Evolutionary conservation across 345 rosid genomes (phyloP), one percentile per base, ranked within the genome.

Genomic region (thale cress (Arabidopsis thaliana)): DNA sequence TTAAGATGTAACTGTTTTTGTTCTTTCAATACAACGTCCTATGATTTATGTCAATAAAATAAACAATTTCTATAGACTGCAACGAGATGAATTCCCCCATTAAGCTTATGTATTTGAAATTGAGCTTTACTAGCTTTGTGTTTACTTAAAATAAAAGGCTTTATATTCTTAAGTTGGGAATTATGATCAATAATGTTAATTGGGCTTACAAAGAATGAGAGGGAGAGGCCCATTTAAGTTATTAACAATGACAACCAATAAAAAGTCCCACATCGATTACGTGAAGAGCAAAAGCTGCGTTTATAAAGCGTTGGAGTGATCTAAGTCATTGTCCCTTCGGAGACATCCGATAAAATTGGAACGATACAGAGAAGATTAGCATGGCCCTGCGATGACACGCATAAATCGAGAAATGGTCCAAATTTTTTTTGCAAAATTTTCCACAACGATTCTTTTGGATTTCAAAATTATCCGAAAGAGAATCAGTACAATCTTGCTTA

Each of bases 331-430:
- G 50, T 46, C 50, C 50, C 50, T 6, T n/a, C 50, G 50, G 51
- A 24, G 24, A 46, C 51, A 46, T 46, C 51, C 24, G 23, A 16
- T 46, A 46, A 46, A 46, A 16, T 46, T 46, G 51, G 24, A 48
- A 16, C 51, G 51, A 44, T 44, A 44, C 48, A 44, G 48, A 44
- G 48, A 44, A 44, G 48, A 44, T 44, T 44, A 44, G 48, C 48
- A 42, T 42, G 46, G 46, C 46, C 46, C 46, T 42, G 46, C 46
- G 46, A 42, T 42, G 46, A 42, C 46, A 42, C 46, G 46, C 46
- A 42, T 5, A 42, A 42, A 42, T 42, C 46, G 46, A 42, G 46
- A 42, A 42, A 42, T 42, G 46, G 46, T 42, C 46, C 46, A 42
- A 42, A 14, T 44, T 44, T 13, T 44, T 44, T 44, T 44, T 13